These are phyloP conservation scores for Pichia sp. DNA, from an alignment of 1,139 yeast genomes.

Conservation along the genomic window DNA sequence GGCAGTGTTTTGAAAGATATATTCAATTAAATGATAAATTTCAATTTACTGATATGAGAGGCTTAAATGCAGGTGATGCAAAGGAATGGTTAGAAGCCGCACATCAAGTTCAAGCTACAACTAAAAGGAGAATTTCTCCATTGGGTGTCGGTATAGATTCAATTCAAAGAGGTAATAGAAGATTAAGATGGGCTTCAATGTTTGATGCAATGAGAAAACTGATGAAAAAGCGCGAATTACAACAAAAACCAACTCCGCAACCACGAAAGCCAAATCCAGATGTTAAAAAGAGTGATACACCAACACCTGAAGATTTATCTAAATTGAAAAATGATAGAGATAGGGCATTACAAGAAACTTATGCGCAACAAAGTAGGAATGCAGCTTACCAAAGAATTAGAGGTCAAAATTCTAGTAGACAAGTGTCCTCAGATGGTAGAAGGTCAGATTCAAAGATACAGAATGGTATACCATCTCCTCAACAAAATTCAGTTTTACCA, in stretches of 20 bases:
- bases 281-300: constrained; percentile 36
- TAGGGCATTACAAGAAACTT: constrained; percentile 71
- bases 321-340: constrained; percentile 80
- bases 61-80: constrained; percentile 76
- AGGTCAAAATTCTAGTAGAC: constrained; percentile 36
- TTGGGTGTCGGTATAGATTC: constrained; percentile 88
- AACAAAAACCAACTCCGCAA: constrained; percentile 47
- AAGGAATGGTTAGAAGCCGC: constrained; percentile 92
- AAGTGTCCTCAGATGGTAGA: constrained; percentile 6
- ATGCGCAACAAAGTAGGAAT: constrained; percentile 28
- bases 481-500: constrained; percentile 8
- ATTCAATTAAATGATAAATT: constrained; percentile 86
- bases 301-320: constrained; percentile 80
- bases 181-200: constrained; percentile 93
- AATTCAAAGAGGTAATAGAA: constrained; percentile 84
- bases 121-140: constrained; percentile 84
- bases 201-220: constrained; percentile 91
- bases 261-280: constrained; percentile 33
- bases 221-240: constrained; percentile 79
- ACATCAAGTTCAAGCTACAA: constrained; percentile 77
- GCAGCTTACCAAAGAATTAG: constrained; percentile 21
- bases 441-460: constrained; percentile 6
- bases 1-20: constrained; percentile 98
- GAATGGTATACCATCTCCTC: constrained; percentile 8
- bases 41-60: constrained; percentile 81